phyloP scores from a whole-genome alignment of 106 monocot species.

The Platanthera zijinensis region DNA sequence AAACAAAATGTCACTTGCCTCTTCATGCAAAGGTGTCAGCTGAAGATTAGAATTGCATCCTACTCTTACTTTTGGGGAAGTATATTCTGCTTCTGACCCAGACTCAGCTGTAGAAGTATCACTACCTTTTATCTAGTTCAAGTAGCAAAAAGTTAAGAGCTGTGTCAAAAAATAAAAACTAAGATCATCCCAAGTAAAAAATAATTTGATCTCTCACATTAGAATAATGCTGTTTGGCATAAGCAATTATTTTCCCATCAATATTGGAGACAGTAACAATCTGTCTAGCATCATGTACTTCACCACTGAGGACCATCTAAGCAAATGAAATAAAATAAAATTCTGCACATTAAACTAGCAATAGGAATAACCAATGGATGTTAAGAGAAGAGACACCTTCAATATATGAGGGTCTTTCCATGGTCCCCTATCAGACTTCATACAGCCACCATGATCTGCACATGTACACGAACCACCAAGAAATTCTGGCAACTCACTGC shows the following conservation, averaged over 20 bases:
- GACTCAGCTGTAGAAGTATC: conserved; percentile 32
- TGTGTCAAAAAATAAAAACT: neutral
- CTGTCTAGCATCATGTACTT: conserved; percentile 37
- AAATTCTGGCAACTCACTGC: conserved; percentile 42
- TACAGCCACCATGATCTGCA: conserved; percentile 41
- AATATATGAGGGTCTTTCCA: conserved; percentile 30
- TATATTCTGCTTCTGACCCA: conserved; percentile 23
- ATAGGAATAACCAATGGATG: neutral
- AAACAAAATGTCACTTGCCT: conserved; percentile 7
- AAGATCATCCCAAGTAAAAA: neutral
- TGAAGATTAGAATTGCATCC: conserved; percentile 8
- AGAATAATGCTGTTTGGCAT: conserved; percentile 33
- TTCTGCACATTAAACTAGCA: neutral
- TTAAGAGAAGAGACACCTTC: conserved; percentile 16
- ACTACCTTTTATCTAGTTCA: conserved; percentile 24
- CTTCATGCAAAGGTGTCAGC: conserved; percentile 27
- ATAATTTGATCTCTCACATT: conserved; percentile 5
- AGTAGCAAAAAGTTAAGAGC: neutral
- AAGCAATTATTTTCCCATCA: conserved; percentile 38
- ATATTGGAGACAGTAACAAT: conserved; percentile 39
- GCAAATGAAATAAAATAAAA: neutral
- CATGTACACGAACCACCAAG: conserved; percentile 43
- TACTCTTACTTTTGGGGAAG: conserved; percentile 12
- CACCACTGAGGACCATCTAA: conserved; percentile 32
- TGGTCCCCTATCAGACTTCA: conserved; percentile 39